These are phyloP conservation scores for Boletus vinaceobasis DNA, from an alignment of 768 basidiomycete genomes.

Conservation along the genomic window DNA sequence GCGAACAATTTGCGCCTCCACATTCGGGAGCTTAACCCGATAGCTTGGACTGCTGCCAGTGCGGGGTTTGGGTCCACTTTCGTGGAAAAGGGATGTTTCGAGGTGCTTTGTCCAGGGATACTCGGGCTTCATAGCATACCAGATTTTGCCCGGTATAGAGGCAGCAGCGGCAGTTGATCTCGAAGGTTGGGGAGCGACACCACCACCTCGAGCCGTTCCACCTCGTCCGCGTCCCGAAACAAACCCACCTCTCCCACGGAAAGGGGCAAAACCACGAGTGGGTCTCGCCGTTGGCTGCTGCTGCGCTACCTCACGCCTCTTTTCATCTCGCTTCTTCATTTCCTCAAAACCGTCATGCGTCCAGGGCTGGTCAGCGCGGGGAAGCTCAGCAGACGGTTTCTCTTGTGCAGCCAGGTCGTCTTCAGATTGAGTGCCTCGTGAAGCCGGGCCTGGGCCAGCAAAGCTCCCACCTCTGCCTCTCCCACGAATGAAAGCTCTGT, in stretches of 20 bases:
- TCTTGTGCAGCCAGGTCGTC: constrained; percentile 18
- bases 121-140: constrained; percentile 77
- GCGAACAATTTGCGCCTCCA: constrained; percentile 42
- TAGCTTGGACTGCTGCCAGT: constrained; percentile 50
- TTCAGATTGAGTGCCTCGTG: constrained; percentile 17
- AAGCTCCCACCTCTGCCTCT: constrained; percentile 52
- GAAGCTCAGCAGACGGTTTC: constrained; percentile 32
- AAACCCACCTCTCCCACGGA: constrained; percentile 49
- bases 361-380: constrained; percentile 71
- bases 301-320: constrained; percentile 34
- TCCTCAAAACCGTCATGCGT: constrained; percentile 88
- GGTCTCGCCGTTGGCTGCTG: constrained; percentile 31
- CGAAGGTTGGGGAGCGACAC: constrained; percentile 30
- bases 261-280: constrained; percentile 34
- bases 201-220: constrained; percentile 46
- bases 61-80: constrained; percentile 56
- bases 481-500: constrained; percentile 47
- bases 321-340: constrained; percentile 73
- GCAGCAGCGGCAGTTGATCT: constrained; percentile 28
- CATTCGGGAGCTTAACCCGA: constrained; percentile 64
- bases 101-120: constrained; percentile 81
- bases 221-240: constrained; percentile 42
- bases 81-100: constrained; percentile 69
- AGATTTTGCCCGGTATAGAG: constrained; percentile 45
- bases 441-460: constrained; percentile 16